Conservation (phyloP, 768 basidiomycete genomes). For the Arthromyces matolae region DNA sequence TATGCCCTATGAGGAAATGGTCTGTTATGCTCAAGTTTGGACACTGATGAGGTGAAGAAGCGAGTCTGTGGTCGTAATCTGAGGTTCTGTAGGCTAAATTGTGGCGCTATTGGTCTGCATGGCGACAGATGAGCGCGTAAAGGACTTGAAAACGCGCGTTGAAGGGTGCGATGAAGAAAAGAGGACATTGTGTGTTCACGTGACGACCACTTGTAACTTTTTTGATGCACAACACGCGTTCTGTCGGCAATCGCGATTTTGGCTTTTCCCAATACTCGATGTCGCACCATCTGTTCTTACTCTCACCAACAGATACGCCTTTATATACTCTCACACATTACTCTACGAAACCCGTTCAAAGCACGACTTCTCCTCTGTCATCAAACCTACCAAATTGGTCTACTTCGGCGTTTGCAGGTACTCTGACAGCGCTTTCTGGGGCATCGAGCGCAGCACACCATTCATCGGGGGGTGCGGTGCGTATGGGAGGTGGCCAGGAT, state of each 20-base stretch:
- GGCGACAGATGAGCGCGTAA: conserved; percentile 2
- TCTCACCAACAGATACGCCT: conserved; percentile 85
- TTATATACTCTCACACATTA: conserved; percentile 81
- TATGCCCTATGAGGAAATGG: conserved; percentile 17
- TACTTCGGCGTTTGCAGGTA: conserved; percentile 87
- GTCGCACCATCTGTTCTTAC: conserved; percentile 84
- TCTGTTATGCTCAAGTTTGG: conserved; percentile 2
- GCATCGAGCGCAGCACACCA: conserved; percentile 76
- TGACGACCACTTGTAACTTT: conserved; percentile 9
- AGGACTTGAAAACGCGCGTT: conserved; percentile 1
- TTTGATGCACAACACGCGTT: conserved; percentile 8
- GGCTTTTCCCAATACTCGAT: conserved; percentile 32
- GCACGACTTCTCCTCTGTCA: conserved; percentile 62
- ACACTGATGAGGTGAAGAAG: conserved; percentile 12
- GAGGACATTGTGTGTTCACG: conserved; percentile 12
- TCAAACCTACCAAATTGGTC: conserved; percentile 89
- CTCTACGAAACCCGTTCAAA: conserved; percentile 67
- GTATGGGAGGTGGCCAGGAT: conserved; percentile 79
- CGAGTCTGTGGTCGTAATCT: conserved; percentile 1
- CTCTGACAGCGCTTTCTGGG: conserved; percentile 81
- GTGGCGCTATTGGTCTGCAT: conserved; percentile 6
- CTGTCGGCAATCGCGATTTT: background rate
- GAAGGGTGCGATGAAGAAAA: conserved; percentile 9
- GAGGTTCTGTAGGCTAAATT: background rate
- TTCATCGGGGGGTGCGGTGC: conserved; percentile 56